Base-by-base conservation (phyloP, 1,284 basidiomycete species). In the Moesziomyces sp. region DNA sequence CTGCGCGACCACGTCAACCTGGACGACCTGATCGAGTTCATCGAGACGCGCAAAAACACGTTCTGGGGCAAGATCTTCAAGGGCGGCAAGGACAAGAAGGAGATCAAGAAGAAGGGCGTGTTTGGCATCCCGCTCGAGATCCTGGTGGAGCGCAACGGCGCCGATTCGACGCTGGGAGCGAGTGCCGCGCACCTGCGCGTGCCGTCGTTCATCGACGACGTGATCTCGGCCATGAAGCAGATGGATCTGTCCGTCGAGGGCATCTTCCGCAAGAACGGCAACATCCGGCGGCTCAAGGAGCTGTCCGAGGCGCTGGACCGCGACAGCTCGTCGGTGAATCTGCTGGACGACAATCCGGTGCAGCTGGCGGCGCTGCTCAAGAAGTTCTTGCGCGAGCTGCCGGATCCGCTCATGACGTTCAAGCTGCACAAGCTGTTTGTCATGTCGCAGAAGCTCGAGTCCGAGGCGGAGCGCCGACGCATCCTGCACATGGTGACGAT, bases 191-290 rank as follows among this genome's bases (percentile, higher is more conserved):
- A 92, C 21, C 84, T 99, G 69, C 88, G 93, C 74, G 91, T 99
- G 28, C 96, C 96, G 8, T 97, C 93, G 84, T 97, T 99, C 84
- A 92, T 99, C 66, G 97, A 99, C 84, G 97, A 99, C 81, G 92
- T 97, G 57, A 90, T 99, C 44, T 96, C 93, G 56, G 94, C 97
- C 3, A 98, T 99, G 96, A 89, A 92, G 83, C 95, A 98, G 85
- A 98, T 98, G 96, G 96, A 99, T 85, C 93, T 99, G 91, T 97
- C 96, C 5, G 89, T 99, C 42, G 97, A 99, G 85, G 96, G 96
- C 65, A 97, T 99, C 71, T 99, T 99, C 88, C 89, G 96, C 56
- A 95, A 97, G 87, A 98, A 97, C 83, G 96, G 96, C 59, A 98
- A 99, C 84, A 98, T 99, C 81, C 89, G 94, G 54, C 89, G 93